Evolutionary conservation across 2,329 filamentous ascomycete species (phyloP), one percentile per base, ranked within the genome.

Genomic region (Ciborinia camelliae): DNA sequence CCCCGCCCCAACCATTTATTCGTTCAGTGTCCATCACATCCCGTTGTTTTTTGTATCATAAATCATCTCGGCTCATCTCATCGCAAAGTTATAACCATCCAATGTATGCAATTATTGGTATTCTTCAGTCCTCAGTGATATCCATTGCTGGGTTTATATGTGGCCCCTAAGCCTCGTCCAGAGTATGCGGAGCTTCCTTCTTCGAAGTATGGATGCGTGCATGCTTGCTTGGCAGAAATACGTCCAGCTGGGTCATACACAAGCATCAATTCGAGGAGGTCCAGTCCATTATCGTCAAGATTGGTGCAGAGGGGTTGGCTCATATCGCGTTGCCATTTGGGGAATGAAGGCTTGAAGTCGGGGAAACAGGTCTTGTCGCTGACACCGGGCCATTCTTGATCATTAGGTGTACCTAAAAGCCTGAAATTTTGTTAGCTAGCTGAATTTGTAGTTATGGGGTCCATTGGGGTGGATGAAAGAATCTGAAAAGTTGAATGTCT

Each of bases 281-380:
- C 86, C 15, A 91, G 81, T 30, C 90, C 90, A 30, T 82, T 77
- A 1, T 90, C 86, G 70, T 96, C 90, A 54, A 97, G 84, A 62
- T 83, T 88, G 51, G 85, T 84, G 73, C 92, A 90, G 43, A 95
- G 81, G 35, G 85, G 79, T 57, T 82, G 81, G 30, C 84, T 82
- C 66, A 84, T 82, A 73, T 92, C 89, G 65, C 91, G 86, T 72
- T 84, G 83, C 92, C 92, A 97, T 79, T 96, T 96, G 69, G 92
- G 92, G 79, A 97, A 97, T 3, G 90, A 93, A 35, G 90, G 77
- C 79, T 97, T 97, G 83, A 92, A 97, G 77, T 97, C 93, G 50
- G 92, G 92, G 80, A 96, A 96, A 9, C 90, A 92, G n/a, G 91
- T 95, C 65, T 73, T 74, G 67, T 75, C 73, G 51, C 67, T 70